Conservation (phyloP, 257 asterid species). For the Mentha longifolia region DNA sequence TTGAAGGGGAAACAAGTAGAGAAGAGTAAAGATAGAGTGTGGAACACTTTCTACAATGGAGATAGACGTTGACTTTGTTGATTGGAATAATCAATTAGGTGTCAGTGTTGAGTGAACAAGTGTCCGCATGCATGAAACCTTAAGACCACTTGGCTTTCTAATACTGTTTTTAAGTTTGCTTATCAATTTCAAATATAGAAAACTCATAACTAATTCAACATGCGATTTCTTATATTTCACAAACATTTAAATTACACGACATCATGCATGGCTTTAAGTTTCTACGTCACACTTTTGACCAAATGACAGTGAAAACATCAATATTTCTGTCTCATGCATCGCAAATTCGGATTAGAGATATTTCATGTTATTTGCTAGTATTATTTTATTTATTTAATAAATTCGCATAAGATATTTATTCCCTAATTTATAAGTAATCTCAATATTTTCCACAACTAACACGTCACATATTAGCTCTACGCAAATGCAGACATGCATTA, state of each 20-base stretch:
- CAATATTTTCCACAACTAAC: too few species aligned
- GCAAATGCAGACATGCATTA: too few species aligned
- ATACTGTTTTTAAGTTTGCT: not conserved
- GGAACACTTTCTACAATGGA: too few species aligned
- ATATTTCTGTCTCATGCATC: not conserved
- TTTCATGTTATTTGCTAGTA: too few species aligned
- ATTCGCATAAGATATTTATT: too few species aligned
- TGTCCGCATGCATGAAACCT: slow-evolving; percentile 34
- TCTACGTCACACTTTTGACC: too few species aligned
- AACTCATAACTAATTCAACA: too few species aligned
- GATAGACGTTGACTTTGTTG: not conserved
- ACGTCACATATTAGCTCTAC: too few species aligned
- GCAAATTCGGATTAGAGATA: not conserved
- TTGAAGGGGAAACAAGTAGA: not conserved
- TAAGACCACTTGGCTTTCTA: slow-evolving; percentile 22
- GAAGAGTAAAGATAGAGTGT: too few species aligned
- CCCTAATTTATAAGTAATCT: too few species aligned
- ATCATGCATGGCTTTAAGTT: not conserved
- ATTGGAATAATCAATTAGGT: not conserved
- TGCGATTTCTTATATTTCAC: not conserved
- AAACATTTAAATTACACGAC: slow-evolving; percentile 4
- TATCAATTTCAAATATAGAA: not conserved
- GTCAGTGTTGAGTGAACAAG: slow-evolving; percentile 14
- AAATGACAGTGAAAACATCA: not conserved
- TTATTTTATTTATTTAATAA: not conserved